Evolutionary conservation across 768 basidiomycete genomes (phyloP).

Genomic region (Nevesoporus exiguus): DNA sequence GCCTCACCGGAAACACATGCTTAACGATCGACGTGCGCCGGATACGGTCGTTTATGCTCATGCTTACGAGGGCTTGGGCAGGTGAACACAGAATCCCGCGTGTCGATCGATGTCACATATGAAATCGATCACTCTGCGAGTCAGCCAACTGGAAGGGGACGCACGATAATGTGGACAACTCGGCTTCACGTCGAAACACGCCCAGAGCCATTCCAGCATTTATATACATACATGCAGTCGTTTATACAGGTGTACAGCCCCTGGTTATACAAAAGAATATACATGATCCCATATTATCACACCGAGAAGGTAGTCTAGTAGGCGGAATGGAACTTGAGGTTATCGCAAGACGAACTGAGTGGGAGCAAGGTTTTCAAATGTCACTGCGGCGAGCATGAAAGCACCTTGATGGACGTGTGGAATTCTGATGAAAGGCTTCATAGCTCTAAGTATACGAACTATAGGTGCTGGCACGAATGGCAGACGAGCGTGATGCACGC

Average conservation of each 20-base stretch:
- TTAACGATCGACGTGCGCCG: background rate
- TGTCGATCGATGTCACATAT: no score
- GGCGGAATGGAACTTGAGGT: conserved; percentile 12
- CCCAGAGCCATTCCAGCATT: conserved; percentile 9
- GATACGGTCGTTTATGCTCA: background rate
- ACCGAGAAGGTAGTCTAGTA: conserved; percentile 15
- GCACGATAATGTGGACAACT: background rate
- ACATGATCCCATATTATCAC: conserved; percentile 30
- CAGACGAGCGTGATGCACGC: conserved; percentile 10
- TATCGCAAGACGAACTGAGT: conserved; percentile 17
- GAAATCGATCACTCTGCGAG: no score
- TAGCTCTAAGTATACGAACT: conserved; percentile 20
- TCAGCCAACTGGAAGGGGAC: no score
- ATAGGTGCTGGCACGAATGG: conserved; percentile 18
- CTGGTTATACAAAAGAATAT: conserved; percentile 31
- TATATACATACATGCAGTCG: conserved; percentile 16
- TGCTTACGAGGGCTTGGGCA: background rate
- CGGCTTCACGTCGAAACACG: background rate
- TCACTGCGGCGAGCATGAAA: conserved; percentile 14
- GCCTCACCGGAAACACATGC: no score
- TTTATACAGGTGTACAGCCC: conserved; percentile 23
- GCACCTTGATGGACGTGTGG: conserved; percentile 15
- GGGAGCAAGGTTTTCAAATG: conserved; percentile 2
- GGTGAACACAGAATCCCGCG: no score
- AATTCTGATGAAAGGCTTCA: background rate